Evolutionary conservation across 2,329 filamentous ascomycete genomes (phyloP).

Genomic region (Nigrospora oryzae): DNA sequence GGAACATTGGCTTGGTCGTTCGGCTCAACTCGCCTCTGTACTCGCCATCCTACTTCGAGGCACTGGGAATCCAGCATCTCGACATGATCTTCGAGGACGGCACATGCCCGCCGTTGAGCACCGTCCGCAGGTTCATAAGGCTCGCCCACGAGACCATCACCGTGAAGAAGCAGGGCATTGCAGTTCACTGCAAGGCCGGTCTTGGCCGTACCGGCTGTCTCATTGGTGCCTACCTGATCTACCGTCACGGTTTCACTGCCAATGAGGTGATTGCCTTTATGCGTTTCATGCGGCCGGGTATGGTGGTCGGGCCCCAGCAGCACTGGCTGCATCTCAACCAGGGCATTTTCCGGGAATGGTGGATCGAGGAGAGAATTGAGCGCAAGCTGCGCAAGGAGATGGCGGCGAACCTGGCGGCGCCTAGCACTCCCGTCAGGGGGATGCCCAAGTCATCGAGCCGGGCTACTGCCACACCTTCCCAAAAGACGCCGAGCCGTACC

Average conservation of each 20-base stretch:
- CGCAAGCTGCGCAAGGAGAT: constrained; percentile 54
- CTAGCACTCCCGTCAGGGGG: constrained; percentile 53
- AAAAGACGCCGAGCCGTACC: constrained; percentile 67
- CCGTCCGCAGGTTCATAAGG: constrained; percentile 92
- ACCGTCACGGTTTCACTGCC: constrained; percentile 92
- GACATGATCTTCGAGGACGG: constrained; percentile 99
- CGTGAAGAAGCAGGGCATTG: constrained; percentile 83
- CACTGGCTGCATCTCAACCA: constrained; percentile 99
- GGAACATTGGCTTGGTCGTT: constrained; percentile 88
- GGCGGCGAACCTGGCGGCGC: constrained; percentile 33
- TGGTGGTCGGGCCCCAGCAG: constrained; percentile 98
- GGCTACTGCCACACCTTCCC: constrained; percentile 75
- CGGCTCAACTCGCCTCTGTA: constrained; percentile 93
- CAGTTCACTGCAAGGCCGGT: constrained; percentile 97
- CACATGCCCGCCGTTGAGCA: constrained; percentile 79
- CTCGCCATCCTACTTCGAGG: constrained; percentile 94
- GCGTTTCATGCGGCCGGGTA: constrained; percentile 97
- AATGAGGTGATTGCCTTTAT: constrained; percentile 97
- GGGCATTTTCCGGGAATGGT: constrained; percentile 96
- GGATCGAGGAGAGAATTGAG: constrained; percentile 81
- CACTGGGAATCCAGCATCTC: constrained; percentile 86
- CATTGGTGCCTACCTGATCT: constrained; percentile 96
- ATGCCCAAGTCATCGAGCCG: constrained; percentile 50
- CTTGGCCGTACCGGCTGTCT: constrained; percentile 91
- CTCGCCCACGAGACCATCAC: constrained; percentile 92